Evolutionary conservation across 1,284 basidiomycete genomes (phyloP), one percentile per base, ranked within the genome.

Genomic region (Leccinum subfulvum): DNA sequence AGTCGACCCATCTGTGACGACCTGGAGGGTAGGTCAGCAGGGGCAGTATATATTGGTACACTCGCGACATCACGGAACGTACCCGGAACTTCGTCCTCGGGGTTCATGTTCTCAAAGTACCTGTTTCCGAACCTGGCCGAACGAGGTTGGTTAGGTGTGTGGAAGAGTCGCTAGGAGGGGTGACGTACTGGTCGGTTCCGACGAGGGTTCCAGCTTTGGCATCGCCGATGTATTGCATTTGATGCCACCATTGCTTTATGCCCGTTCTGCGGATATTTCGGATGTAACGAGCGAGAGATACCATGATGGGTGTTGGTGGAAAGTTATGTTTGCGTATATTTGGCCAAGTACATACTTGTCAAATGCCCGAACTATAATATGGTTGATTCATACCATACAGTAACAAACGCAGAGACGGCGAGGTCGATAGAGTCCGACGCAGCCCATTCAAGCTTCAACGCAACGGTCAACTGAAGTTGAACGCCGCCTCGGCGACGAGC

Each of bases 1-100:
- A 94, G 79, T 97, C 95, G 54, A 97, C 89, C 95, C 95, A 97
- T 76, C 95, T 85, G 75, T 95, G 93, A 71, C 95, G 92, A 71
- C 93, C 94, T 93, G 13, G 56, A 28, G 30, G 10, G 10, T 10
- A 1, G 55, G 26, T 21, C 8, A 8, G 21, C 1, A 53, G 52
- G 52, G 9, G 26, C 26, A 23, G 47, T 11, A 30, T 30, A 30
- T 30, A 33, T n/a, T 54, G 56, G n/a, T 8, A 26, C 37, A 23
- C 13, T 58, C 41, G 23, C n/a, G 33, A 28, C 5, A 55, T 9
- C n/a, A 13, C 2, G 16, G 11, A 6, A 78, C 84, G 55, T 67
- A 91, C 92, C 93, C 65, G 94, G 94, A 52, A 94, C 75, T 75
- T 96, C 94, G 69, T 96, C 91, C 69, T 89, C 85, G 33, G 85